Base-by-base conservation (phyloP, 2,329 filamentous ascomycete genomes). In the Fusarium brevicatenulatum region DNA sequence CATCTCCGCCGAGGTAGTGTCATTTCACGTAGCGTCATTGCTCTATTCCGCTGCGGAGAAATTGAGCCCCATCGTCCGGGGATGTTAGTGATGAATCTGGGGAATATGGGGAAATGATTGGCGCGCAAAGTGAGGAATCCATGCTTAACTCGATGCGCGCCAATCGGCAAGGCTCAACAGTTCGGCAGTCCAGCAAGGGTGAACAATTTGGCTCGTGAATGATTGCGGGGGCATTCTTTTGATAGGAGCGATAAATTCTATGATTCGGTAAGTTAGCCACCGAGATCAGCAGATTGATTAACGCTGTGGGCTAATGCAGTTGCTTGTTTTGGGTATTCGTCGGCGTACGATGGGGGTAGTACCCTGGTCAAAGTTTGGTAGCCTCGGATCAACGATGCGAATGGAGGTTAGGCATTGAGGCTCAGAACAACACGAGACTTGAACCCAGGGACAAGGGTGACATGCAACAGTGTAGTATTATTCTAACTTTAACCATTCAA, bases 21-120 rank as follows among this genome's bases (percentile, higher is more conserved):
- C 56, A 42, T 64, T 39, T 32, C 39, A 54, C n/a, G 16, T 44
- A 34, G 42, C 23, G 39, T 57, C 63, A 44, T 52, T 40, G 40
- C 23, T 23, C 23, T 54, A 49, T 30, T 42, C 47, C 15, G 49
- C 70, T 47, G 70, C 66, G 70, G 67, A 73, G 66, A 68, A 57
- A 68, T 68, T 58, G 36, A 40, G 57, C 42, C 54, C 36, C 56
- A 70, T 46, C 62, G 23, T 63, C 70, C 42, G 57, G 66, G 70
- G 70, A 42, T 46, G 49, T 40, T 54, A 21, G 42, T 30, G n/a
- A 47, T 25, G 32, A 68, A 65, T 57, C 70, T 71, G 70, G 70
- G 67, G 55, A 61, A 71, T 61, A 53, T 37, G 46, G 63, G 58
- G 54, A 52, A 25, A 23, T 73, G 71, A 73, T 73, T 73, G 71